Conservation (phyloP, 768 basidiomycete species). For the Daedaleopsis sinensis region DNA sequence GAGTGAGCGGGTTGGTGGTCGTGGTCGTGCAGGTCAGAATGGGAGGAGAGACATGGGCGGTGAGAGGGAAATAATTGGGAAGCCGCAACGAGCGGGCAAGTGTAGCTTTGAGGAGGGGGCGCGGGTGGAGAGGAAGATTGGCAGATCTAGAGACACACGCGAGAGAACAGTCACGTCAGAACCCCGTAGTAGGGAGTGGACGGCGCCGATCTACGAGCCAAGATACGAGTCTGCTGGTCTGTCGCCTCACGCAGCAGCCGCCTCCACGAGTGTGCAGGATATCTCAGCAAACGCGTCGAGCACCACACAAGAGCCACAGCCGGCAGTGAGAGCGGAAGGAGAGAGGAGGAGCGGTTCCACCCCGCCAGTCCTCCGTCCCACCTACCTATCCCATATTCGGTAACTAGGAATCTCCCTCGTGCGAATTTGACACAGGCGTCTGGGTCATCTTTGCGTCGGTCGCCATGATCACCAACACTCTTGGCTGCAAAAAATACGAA, state of each 20-base stretch:
- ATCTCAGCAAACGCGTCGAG: neutral
- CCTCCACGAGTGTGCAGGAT: constrained; percentile 2
- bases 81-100: neutral
- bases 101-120: constrained; percentile 6
- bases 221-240: constrained; percentile 10
- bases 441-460: constrained; percentile 9
- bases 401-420: constrained; percentile 15
- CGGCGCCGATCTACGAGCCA: neutral
- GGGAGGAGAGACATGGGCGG: constrained; percentile 11
- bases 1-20: neutral
- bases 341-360: neutral
- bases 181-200: neutral
- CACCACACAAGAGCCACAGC: constrained; percentile 5
- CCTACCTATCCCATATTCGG: constrained; percentile 10
- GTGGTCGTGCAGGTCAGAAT: neutral
- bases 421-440: constrained; percentile 2
- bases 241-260: neutral
- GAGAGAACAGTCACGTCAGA: constrained; percentile 14
- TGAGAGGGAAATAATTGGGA: neutral
- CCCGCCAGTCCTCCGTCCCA: neutral
- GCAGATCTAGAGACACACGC: neutral
- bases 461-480: constrained; percentile 9
- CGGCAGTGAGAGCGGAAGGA: neutral
- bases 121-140: constrained; percentile 10
- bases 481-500: neutral